A percentile compares a stretch with the other conserved stretches of the same genome.
phyloP scores from a whole-genome alignment of 2,329 filamentous ascomycete genomes.

The Ceratocystis cacaofunesta region DNA sequence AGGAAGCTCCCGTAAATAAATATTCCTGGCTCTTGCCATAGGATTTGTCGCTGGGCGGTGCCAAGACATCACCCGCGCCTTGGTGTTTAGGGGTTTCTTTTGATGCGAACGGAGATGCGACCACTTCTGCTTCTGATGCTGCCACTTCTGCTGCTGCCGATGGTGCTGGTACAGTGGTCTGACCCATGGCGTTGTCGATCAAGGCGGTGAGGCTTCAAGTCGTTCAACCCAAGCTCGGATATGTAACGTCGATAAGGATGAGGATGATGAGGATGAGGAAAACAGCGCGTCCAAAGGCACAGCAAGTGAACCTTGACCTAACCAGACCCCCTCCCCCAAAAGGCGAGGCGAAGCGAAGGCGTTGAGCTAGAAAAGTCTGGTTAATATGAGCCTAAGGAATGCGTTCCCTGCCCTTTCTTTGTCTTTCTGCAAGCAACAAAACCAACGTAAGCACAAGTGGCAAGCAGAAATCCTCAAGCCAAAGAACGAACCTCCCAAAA shows the following conservation, averaged over 20 bases:
- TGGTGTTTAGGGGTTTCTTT: not conserved
- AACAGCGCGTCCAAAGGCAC: not conserved
- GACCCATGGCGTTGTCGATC: slow-evolving; percentile 5
- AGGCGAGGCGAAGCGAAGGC: slow-evolving; percentile 1
- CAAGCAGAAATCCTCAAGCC: not conserved
- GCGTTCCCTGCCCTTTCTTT: not conserved
- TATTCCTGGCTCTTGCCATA: not conserved
- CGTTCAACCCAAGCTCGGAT: not conserved
- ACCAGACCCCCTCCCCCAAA: not conserved
- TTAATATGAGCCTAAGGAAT: not conserved
- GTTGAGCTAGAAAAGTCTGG: not conserved
- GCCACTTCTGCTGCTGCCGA: not conserved
- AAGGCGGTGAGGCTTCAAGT: slow-evolving; percentile 2
- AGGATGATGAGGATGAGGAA: not conserved
- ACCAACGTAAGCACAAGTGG: not conserved
- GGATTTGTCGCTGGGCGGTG: not conserved
- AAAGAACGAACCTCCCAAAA: not conserved
- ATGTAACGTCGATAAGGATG: not conserved
- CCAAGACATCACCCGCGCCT: not conserved
- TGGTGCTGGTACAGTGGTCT: not conserved
- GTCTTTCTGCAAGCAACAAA: not conserved
- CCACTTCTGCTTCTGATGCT: not conserved
- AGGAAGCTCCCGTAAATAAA: not conserved
- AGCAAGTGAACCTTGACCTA: not conserved
- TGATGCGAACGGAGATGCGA: not conserved